Evolutionary conservation across 2,329 filamentous ascomycete species (phyloP), one percentile per base, ranked within the genome.

Genomic region (Metarhizium robertsii): DNA sequence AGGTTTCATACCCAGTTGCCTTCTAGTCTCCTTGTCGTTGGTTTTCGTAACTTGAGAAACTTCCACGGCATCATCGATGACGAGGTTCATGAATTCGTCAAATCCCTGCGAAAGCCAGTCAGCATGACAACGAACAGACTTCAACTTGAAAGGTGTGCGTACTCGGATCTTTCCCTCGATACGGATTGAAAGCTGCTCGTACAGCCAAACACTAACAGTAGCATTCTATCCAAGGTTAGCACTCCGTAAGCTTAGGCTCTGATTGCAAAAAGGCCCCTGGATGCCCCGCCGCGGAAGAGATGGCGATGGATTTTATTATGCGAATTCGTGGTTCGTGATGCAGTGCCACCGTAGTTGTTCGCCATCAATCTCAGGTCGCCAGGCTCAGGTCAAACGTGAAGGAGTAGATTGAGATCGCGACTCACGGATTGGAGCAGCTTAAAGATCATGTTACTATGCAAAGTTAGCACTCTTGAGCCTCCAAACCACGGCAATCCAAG

Each of bases 1-100:
- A 16, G 40, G 16, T 4, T 45, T 16, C 79, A 59, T 79, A 95
- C 92, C 92, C 53, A 96, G 71, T 47, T 84, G 78, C 71, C 89
- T 85, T 69, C 92, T 81, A 62, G 83, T 85, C 74, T 95, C 92
- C 62, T 86, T 84, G 46, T 78, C 71, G 63, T 88, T 86, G 16
- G 83, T 85, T 78, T 95, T 95, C 60, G 88, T 91, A 55, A 89
- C 78, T 67, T 90, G 82, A 71, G 86, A 88, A 48, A 99, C 91
- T 74, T 97, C 92, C 56, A 96, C 84, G 34, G 94, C 94, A 65
- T 99, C 91, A 67, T 99, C 94, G 62, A 96, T 82, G 43, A 97
- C 94, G 52, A 99, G 79, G 75, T 99, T 99, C 92, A 99, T 96
- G 76, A 97, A 99, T 73, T 99, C 94, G 70, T 99, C 94, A 63